Conservation (phyloP, 2,329 filamentous ascomycete species). For the Zymoseptoria tritici region DNA sequence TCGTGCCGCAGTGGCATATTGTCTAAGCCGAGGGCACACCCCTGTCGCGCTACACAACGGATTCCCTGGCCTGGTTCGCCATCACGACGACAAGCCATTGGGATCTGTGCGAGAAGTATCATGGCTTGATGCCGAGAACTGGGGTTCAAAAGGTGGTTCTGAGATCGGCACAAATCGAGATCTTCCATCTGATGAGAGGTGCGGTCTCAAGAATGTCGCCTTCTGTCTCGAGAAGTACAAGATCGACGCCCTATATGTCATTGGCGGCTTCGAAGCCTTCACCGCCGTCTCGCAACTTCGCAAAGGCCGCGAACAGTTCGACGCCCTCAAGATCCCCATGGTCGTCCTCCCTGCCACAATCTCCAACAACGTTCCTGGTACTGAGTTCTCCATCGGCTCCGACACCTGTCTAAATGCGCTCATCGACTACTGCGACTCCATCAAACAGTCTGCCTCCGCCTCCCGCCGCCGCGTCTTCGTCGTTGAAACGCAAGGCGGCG, state of each 20-base stretch:
- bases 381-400: constrained; percentile 92
- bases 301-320: constrained; percentile 68
- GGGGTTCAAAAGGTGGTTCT: constrained; percentile 93
- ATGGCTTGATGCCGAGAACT: constrained; percentile 91
- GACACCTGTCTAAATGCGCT: constrained; percentile 96
- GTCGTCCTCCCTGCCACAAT: constrained; percentile 90
- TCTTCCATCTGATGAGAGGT: constrained; percentile 61
- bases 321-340: constrained; percentile 87
- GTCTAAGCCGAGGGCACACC: constrained; percentile 82
- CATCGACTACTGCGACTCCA: constrained; percentile 92
- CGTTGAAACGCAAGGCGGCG: constrained; percentile 93
- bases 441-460: constrained; percentile 92
- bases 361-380: constrained; percentile 96
- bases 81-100: constrained; percentile 74
- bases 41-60: constrained; percentile 92
- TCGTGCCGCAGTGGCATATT: constrained; percentile 87
- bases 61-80: constrained; percentile 85
- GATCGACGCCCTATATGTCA: constrained; percentile 78
- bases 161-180: constrained; percentile 97
- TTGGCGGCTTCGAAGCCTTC: constrained; percentile 95
- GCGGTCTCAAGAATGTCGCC: constrained; percentile 72
- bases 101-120: constrained; percentile 77
- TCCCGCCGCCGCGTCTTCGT: constrained; percentile 92
- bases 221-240: constrained; percentile 76
- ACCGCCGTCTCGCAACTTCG: constrained; percentile 83